Conservation (phyloP, 768 basidiomycete genomes). For the Suillus placidus region DNA sequence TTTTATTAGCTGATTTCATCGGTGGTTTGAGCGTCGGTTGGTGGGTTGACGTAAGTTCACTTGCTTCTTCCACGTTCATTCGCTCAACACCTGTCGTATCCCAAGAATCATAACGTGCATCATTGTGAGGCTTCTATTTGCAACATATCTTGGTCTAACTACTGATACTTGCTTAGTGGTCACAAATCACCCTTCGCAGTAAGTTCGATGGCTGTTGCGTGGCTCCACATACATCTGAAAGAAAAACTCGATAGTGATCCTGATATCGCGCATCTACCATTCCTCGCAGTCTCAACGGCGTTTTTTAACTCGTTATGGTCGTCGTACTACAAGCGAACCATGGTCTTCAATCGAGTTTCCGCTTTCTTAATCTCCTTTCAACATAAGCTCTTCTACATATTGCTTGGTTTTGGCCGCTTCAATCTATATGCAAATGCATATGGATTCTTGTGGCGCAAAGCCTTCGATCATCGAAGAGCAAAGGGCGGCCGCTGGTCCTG, state of each 20-base stretch:
- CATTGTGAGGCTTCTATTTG: conserved; percentile 65
- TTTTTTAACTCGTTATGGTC: conserved; percentile 90
- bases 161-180: conserved; percentile 60
- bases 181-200: conserved; percentile 97
- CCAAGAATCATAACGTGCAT: conserved; percentile 91
- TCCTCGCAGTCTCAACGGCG: conserved; percentile 88
- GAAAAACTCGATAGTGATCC: conserved; percentile 57
- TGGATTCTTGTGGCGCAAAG: conserved; percentile 65
- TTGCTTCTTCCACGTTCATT: conserved; percentile 12
- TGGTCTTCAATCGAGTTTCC: conserved; percentile 75
- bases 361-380: conserved; percentile 71
- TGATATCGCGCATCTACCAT: conserved; percentile 87
- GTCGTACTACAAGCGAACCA: conserved; percentile 89
- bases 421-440: conserved; percentile 94
- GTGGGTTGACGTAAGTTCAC: conserved; percentile 93
- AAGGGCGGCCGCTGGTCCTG: conserved; percentile 78
- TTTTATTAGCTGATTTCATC: conserved; percentile 78
- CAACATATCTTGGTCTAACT: conserved; percentile 10
- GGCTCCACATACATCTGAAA: not conserved
- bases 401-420: conserved; percentile 90
- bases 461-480: conserved; percentile 63
- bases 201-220: conserved; percentile 31
- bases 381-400: conserved; percentile 90
- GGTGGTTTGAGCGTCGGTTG: conserved; percentile 96
- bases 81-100: conserved; percentile 6